Evolutionary conservation across 164 flowering plant species (phyloP), one percentile per base, ranked within the genome.

Genomic region (Macadamia tetraphylla): DNA sequence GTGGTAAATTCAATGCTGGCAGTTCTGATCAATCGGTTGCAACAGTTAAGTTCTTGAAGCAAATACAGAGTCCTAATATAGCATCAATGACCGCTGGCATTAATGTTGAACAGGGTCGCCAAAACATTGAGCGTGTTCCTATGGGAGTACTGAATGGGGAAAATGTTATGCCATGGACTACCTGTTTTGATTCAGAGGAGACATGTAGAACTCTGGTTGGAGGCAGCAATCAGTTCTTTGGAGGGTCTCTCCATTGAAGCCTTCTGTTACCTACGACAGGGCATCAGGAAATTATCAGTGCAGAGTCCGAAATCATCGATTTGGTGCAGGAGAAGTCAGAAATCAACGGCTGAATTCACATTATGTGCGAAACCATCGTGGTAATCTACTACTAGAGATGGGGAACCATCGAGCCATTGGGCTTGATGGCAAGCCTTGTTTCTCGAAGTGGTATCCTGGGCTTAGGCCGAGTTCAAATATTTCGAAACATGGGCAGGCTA

Each of bases 401-500:
- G 70, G 32, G 46, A 64, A 58, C 65, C 63, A 29, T 51, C 67
- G 35, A 23, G 58, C 18, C n/a, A 9, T 31, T 35, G 51, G 60
- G 29, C 40, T 52, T 11, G 68, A 74, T 46, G 62, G 70, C 15
- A 67, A 65, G 72, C 60, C 68, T 44, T 49, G 44, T 59, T 12
- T n/a, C 2, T 73, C 73, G 17, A 69, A 55, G 73, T 71, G 70
- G 64, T 52, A 67, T 29, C 67, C 70, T 56, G 65, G 76, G 52
- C 62, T 67, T 44, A 64, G 62, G 62, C 73, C 76, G 11, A 72
- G 59, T 35, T 60, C 66, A 2, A 73, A 53, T 60, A 73, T 70
- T 58, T 62, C 73, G 32, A 73, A 79, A 42, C 64, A 67, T 52
- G 76, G 72, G 30, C 69, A 66, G 58, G 46, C 46, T 53, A 12